Percentiles rank a stretch among this genome's conserved stretches.
Conservation (phyloP, 805 yeast genomes). For the Cyberlindnera bimundalis region DNA sequence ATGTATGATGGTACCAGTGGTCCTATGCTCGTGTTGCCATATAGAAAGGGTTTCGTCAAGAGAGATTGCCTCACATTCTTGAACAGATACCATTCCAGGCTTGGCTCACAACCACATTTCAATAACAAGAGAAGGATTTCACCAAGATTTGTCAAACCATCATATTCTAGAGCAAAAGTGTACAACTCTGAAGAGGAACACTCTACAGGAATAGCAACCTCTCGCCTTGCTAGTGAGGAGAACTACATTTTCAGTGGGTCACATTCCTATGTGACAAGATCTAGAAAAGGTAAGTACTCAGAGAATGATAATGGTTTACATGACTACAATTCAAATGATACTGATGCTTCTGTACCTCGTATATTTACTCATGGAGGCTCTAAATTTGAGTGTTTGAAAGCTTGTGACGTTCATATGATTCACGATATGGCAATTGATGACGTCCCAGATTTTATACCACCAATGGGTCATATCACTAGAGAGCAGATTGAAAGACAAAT, state of each 20-base stretch:
- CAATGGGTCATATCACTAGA: slow-evolving; percentile 9
- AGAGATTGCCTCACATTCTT: slow-evolving; percentile 2
- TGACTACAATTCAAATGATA: neutral
- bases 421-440: slow-evolving; percentile 15
- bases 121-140: slow-evolving; percentile 3
- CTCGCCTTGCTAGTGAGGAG: too few relatives aligned
- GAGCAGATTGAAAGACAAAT: slow-evolving; percentile 12
- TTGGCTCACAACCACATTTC: neutral
- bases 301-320: neutral
- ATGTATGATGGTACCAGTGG: too few relatives aligned
- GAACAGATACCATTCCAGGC: slow-evolving; percentile 1
- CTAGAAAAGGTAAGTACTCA: slow-evolving; percentile 3
- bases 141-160: slow-evolving; percentile 3
- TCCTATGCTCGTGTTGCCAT: slow-evolving; percentile 5
- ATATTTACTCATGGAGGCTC: slow-evolving; percentile 5
- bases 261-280: slow-evolving; percentile 18
- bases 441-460: slow-evolving; percentile 24
- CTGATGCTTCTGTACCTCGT: slow-evolving; percentile 4
- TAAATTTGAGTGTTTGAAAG: slow-evolving; percentile 12
- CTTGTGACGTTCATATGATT: slow-evolving; percentile 19
- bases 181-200: slow-evolving; percentile 11
- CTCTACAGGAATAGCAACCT: too few relatives aligned
- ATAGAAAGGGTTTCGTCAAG: slow-evolving; percentile 3
- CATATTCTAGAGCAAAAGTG: neutral
- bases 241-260: slow-evolving; percentile 1